These are phyloP conservation scores for Huntiella bhutanensis DNA, from an alignment of 2,329 filamentous ascomycete genomes.

Conservation along the genomic window DNA sequence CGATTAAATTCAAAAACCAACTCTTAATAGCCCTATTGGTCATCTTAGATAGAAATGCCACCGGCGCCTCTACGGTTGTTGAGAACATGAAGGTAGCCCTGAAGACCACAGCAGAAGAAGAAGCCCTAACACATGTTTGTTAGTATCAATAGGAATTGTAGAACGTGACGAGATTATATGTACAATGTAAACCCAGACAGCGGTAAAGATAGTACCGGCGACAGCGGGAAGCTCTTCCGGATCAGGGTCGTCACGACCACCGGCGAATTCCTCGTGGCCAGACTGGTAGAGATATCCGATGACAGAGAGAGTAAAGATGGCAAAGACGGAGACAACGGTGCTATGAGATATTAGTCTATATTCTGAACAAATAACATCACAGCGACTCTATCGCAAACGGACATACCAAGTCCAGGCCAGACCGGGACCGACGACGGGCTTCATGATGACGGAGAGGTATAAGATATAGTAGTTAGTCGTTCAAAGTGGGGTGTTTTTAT, in stretches of 20 bases:
- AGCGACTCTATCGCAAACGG: constrained; percentile 1
- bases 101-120: constrained; percentile 76
- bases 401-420: constrained; percentile 90
- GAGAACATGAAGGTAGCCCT: constrained; percentile 70
- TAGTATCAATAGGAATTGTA: neutral
- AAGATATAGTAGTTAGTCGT: neutral
- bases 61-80: constrained; percentile 37
- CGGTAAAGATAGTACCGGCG: constrained; percentile 68
- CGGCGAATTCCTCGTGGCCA: constrained; percentile 70
- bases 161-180: constrained; percentile 20
- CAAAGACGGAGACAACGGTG: constrained; percentile 49
- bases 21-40: no score
- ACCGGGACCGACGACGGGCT: constrained; percentile 78
- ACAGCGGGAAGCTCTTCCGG: constrained; percentile 58
- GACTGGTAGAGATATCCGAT: constrained; percentile 55
- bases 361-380: no score
- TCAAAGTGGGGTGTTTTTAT: no score
- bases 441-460: constrained; percentile 43
- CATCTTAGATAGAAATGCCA: constrained; percentile 1
- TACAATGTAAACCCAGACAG: constrained; percentile 79
- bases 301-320: constrained; percentile 44
- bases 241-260: constrained; percentile 48
- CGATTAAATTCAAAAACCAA: no score
- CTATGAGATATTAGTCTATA: constrained; percentile 26
- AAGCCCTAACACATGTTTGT: constrained; percentile 41